Base-by-base conservation (phyloP, 495 filamentous ascomycete genomes). In the Penicillium samsonianum region DNA sequence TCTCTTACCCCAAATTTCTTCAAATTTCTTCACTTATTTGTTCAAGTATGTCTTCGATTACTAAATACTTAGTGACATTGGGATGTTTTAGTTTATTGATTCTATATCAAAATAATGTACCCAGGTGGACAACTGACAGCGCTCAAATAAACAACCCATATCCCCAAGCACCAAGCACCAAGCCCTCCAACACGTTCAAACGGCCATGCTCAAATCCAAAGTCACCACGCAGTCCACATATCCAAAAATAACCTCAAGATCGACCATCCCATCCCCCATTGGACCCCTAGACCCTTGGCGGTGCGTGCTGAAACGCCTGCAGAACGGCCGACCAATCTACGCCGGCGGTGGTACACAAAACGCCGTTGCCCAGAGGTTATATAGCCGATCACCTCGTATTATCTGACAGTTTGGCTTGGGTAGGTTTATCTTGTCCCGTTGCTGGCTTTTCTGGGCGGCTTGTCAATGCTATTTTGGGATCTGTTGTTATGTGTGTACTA, bases 221-320 rank as follows among this genome's bases (percentile, higher is more conserved):
- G 23, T 19, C 19, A 53, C 38, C 14, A 55, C n/a, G 14, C 44
- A 45, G 35, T 42, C 43, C 37, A 12, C 48, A 31, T 6, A 28
- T 51, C 53, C 57, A 60, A 63, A 63, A 63, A 63, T 60, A 60
- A 49, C 52, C 17, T 38, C 33, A 5, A 22, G 42, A 22, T 55
- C 53, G 31, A 20, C 43, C 11, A 40, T 38, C 42, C 22, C 44
- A 30, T 46, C 22, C 28, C 35, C n/a, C 22, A 51, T 54, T 53
- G 28, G 45, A 38, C 54, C 43, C 47, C 19, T 42, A 19, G 25
- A 30, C 44, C 44, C 63, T 63, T 67, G 62, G 65, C 62, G 22
- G 57, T 57, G 62, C 59, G 51, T 65, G 45, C 57, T 65, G 63
- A 63, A 65, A 65, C 59, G 47, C 17, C 7, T 26, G 23, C 23